Evolutionary conservation across 345 rosid species (phyloP), one percentile per base, ranked within the genome.

Genomic region (Cochlearia excelsa): DNA sequence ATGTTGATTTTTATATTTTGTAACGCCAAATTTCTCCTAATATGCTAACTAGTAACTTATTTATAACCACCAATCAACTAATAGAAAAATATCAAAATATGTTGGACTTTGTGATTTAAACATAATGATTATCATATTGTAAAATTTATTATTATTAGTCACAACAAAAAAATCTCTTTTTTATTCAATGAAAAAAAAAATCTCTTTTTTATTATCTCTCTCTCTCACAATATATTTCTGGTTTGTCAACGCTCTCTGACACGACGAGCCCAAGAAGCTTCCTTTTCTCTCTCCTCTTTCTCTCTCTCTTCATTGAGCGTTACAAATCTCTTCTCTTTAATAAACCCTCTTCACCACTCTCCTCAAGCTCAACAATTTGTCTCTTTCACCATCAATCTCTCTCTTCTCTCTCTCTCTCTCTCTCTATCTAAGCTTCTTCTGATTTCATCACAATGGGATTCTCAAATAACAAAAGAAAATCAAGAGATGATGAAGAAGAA

Each of bases 171-270:
- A 16, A 16, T 16, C 23, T 16, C 23, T 16, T 16, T 16, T 16
- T 16, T 16, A 16, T 16, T 16, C 23, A 16, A 16, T 16, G 23
- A 16, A 16, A 16, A 16, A 16, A 16, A 16, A 16, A 16, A 16
- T 16, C 23, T 16, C 23, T 16, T 16, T 16, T 16, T 16, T 16
- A 16, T 16, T 16, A 16, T 16, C 23, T 48, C 52, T 48, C 27
- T 33, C 35, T 33, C 35, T 51, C 26, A 38, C 39, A 54, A 34
- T 48, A 78, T 79, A 59, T 58, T 66, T 68, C 46, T 68, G 61
- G 23, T 52, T 68, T 68, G 93, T 81, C 90, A 83, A 88, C 88
- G 90, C 82, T 83, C 71, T 53, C 44, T 33, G 66, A 68, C 75
- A 66, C 23, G 75, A 74, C 73, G 73, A 47, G 68, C 63, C 57